These are phyloP conservation scores for Zopfia rhizophila DNA, from an alignment of 2,329 filamentous ascomycete species.

Conservation along the genomic window DNA sequence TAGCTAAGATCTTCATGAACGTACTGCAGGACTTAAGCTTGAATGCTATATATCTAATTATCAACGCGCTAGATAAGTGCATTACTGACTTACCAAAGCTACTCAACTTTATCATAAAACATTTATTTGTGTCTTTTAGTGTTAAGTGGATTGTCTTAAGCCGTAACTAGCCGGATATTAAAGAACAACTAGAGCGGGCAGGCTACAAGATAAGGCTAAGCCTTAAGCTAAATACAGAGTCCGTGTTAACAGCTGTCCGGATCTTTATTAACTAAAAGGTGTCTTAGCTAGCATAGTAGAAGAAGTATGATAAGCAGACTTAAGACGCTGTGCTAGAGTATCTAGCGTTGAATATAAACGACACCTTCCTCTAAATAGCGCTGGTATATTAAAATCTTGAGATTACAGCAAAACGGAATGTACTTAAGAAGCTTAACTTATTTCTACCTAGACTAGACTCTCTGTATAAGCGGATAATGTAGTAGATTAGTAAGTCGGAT, in stretches of 20 bases:
- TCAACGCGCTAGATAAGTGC: constrained; percentile 1
- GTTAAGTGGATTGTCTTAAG: constrained; percentile 43
- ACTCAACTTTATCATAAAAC: not conserved
- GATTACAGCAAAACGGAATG: constrained; percentile 21
- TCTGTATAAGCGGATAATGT: constrained; percentile 54
- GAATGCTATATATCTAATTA: not conserved
- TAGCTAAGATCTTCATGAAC: constrained; percentile 49
- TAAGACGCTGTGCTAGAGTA: too few relatives aligned
- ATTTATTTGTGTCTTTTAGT: constrained; percentile 38
- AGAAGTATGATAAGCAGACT: too few relatives aligned
- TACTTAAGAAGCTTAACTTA: constrained; percentile 19
- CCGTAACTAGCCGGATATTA: constrained; percentile 53
- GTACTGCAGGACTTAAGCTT: constrained; percentile 50
- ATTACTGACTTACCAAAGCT: not conserved
- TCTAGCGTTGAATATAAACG: too few relatives aligned
- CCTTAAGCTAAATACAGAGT: too few relatives aligned
- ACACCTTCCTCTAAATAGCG: constrained; percentile 44
- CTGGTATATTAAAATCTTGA: constrained; percentile 45
- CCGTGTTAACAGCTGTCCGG: too few relatives aligned
- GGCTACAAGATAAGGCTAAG: constrained; percentile 33
- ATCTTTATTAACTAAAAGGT: too few relatives aligned
- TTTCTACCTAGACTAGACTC: constrained; percentile 49
- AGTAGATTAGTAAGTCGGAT: constrained; percentile 36
- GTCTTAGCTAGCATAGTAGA: too few relatives aligned
- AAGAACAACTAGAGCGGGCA: constrained; percentile 36